Evolutionary conservation across 2,329 filamentous ascomycete species (phyloP).

Genomic region (Xylariomycetidae sp.): DNA sequence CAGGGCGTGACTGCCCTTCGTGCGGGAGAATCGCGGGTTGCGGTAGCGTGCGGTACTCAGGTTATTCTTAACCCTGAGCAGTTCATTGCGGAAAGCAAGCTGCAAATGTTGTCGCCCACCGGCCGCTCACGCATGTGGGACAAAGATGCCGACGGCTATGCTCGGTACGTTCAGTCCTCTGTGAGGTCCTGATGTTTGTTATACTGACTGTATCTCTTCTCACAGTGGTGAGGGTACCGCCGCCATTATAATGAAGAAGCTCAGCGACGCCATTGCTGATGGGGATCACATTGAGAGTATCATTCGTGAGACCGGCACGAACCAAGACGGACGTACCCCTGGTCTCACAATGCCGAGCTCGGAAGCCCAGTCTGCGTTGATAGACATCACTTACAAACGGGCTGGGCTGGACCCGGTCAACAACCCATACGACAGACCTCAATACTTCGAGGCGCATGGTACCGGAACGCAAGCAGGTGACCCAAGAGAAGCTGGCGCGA

Average conservation of each 20-base stretch:
- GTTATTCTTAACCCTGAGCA: not conserved
- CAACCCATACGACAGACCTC: not conserved
- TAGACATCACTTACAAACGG: not conserved
- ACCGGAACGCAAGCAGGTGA: not conserved
- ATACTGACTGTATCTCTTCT: too few species aligned
- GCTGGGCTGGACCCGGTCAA: not conserved
- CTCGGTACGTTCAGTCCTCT: too few species aligned
- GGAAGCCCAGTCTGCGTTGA: not conserved
- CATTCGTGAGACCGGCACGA: not conserved
- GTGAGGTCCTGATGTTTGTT: too few species aligned
- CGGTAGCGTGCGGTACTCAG: constrained; percentile 10
- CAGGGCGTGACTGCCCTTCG: constrained; percentile 24
- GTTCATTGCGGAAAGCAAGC: not conserved
- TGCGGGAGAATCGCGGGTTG: constrained; percentile 17
- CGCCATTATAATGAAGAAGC: not conserved
- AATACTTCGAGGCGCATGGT: not conserved
- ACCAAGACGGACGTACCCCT: not conserved
- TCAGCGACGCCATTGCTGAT: not conserved
- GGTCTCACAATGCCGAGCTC: not conserved
- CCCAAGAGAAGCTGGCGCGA: not conserved
- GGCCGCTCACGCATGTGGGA: not conserved
- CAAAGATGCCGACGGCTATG: not conserved
- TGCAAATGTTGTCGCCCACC: not conserved
- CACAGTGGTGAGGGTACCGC: not conserved
- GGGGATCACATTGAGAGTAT: not conserved